Percentiles rank a stretch among this genome's conserved stretches.
phyloP scores from a whole-genome alignment of 495 filamentous ascomycete species.

The Neurospora sp. region DNA sequence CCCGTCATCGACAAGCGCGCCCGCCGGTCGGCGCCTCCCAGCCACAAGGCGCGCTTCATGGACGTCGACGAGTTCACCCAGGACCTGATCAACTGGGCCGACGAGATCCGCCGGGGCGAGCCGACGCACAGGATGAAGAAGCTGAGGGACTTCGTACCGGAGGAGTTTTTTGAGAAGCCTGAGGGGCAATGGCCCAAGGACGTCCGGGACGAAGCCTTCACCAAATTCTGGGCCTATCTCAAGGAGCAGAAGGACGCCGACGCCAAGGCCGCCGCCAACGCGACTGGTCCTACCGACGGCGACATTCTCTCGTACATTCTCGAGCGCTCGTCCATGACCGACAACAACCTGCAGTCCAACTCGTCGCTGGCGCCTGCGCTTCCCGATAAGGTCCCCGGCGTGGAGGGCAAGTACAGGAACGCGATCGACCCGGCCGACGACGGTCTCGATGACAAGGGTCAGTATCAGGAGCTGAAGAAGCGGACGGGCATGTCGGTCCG shows the following conservation, averaged over 20 bases:
- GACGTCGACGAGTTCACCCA: constrained; percentile 50
- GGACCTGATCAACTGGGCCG: constrained; percentile 38
- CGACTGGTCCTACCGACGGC: constrained; percentile 35
- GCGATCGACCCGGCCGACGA: constrained; percentile 32
- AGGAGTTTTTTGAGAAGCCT: constrained; percentile 14
- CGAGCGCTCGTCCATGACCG: constrained; percentile 29
- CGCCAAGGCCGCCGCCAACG: constrained; percentile 24
- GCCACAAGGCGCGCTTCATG: constrained; percentile 54
- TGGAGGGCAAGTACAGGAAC: constrained; percentile 39
- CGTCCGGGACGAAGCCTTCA: constrained; percentile 20
- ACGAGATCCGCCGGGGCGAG: constrained; percentile 14
- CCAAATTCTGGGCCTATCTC: constrained; percentile 22
- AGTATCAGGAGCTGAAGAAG: constrained; percentile 46
- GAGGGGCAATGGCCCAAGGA: constrained; percentile 21
- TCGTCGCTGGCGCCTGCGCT: constrained; percentile 33
- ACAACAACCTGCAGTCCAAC: constrained; percentile 22
- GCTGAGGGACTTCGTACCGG: constrained; percentile 32
- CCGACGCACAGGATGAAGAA: constrained; percentile 18
- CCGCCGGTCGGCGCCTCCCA: constrained; percentile 25
- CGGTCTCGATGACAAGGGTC: constrained; percentile 30
- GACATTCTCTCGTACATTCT: constrained; percentile 33
- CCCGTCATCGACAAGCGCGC: constrained; percentile 59
- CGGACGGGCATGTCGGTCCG: constrained; percentile 54
- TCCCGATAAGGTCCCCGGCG: constrained; percentile 33
- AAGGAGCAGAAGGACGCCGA: constrained; percentile 38